Percentiles rank a stretch among this genome's conserved stretches.
phyloP scores from a whole-genome alignment of 169 alveolate species.

The Babesia bigemina region DNA sequence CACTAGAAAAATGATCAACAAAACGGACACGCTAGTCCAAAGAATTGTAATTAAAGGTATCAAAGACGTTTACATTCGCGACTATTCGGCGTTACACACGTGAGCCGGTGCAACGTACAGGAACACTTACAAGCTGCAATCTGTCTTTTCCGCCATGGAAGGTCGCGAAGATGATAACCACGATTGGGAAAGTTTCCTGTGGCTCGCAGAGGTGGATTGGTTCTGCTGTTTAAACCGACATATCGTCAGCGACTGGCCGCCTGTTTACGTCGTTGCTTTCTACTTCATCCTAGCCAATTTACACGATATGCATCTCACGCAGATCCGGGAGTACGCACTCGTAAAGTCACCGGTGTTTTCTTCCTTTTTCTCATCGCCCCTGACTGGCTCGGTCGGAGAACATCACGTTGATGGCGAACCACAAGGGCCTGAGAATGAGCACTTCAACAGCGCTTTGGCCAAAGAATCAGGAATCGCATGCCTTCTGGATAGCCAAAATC shows the following conservation, averaged over 20 bases:
- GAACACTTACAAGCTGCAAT: background rate
- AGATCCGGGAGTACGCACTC: slow-evolving; percentile 28
- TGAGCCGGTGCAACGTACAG: background rate
- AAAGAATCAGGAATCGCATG: slow-evolving; percentile 9
- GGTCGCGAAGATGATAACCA: background rate
- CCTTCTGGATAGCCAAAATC: slow-evolving; percentile 16
- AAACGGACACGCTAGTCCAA: background rate
- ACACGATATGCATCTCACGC: slow-evolving; percentile 28
- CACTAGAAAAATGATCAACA: background rate
- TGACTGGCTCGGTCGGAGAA: background rate
- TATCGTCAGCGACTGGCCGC: slow-evolving; percentile 20
- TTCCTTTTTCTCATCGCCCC: slow-evolving; percentile 12
- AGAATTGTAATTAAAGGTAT: background rate
- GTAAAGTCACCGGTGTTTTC: slow-evolving; percentile 3
- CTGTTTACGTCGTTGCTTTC: slow-evolving; percentile 22
- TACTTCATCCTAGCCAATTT: slow-evolving; percentile 14
- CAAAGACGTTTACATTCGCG: background rate
- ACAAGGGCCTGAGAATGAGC: background rate
- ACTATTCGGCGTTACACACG: slow-evolving; percentile 5
- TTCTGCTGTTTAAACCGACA: slow-evolving; percentile 37
- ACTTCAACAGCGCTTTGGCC: background rate
- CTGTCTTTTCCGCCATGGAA: background rate
- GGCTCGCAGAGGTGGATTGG: slow-evolving; percentile 26
- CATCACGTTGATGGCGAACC: no score
- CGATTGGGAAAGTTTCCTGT: slow-evolving; percentile 4